A percentile compares a stretch with the other conserved stretches of the same genome.
Conservation (phyloP, 2,329 filamentous ascomycete genomes). For the Aspergillus sp. region DNA sequence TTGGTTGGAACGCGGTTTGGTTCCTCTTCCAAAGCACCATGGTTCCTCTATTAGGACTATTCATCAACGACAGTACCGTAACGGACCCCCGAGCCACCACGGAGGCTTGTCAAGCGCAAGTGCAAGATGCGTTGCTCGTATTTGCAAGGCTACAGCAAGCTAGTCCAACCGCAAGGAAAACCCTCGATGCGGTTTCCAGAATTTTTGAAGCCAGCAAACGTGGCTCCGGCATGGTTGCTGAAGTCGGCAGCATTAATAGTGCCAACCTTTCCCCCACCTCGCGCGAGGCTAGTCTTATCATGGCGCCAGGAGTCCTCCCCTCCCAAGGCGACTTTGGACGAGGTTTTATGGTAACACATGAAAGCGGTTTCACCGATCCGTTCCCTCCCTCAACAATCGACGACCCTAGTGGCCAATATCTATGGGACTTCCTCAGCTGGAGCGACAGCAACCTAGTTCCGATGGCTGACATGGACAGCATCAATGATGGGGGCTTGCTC, state of each 20-base stretch:
- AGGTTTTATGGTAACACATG: constrained; percentile 17
- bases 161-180: constrained; percentile 63
- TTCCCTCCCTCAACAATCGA: constrained; percentile 26
- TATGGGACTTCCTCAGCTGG: constrained; percentile 42
- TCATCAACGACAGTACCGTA: constrained; percentile 44
- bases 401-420: constrained; percentile 31
- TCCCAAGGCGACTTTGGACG: constrained; percentile 20
- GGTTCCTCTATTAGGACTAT: constrained; percentile 73
- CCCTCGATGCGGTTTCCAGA: constrained; percentile 62
- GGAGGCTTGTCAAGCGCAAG: constrained; percentile 51
- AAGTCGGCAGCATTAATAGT: constrained; percentile 11
- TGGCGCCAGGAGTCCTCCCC: constrained; percentile 13
- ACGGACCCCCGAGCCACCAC: constrained; percentile 64
- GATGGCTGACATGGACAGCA: constrained; percentile 25
- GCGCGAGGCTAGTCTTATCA: constrained; percentile 16
- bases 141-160: constrained; percentile 60
- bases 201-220: constrained; percentile 60
- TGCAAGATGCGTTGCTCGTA: constrained; percentile 47
- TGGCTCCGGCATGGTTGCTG: constrained; percentile 19
- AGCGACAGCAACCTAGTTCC: constrained; percentile 36
- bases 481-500: constrained; percentile 25
- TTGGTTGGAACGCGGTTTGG: constrained; percentile 79
- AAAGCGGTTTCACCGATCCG: constrained; percentile 25
- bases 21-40: constrained; percentile 78
- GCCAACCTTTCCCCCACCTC: constrained; percentile 15